Conservation (phyloP, 2,329 filamentous ascomycete species). For the Arthrinium phaeospermum region DNA sequence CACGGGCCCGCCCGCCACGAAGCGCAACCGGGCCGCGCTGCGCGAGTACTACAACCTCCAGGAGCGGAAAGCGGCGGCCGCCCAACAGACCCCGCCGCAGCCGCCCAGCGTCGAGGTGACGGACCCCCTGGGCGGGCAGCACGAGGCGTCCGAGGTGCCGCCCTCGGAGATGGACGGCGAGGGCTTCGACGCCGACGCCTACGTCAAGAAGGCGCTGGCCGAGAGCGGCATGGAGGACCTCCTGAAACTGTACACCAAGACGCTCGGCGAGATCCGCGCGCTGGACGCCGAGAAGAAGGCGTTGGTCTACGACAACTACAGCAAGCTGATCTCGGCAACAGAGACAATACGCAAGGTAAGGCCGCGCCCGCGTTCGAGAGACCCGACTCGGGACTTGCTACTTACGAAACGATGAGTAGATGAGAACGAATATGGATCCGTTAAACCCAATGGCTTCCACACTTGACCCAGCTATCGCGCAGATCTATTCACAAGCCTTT, state of each 20-base stretch:
- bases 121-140: conserved; percentile 40
- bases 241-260: conserved; percentile 70
- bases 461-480: conserved; percentile 73
- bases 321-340: conserved; percentile 93
- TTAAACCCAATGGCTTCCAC: conserved; percentile 76
- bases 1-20: conserved; percentile 35
- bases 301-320: conserved; percentile 97
- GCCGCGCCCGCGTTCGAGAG: conserved; percentile 21
- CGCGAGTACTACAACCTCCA: conserved; percentile 95
- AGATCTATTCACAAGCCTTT: conserved; percentile 70
- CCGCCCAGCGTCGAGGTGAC: conserved; percentile 51
- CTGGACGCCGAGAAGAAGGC: conserved; percentile 97
- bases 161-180: conserved; percentile 75
- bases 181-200: conserved; percentile 75
- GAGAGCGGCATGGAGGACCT: conserved; percentile 71
- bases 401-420: conserved; percentile 47
- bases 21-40: conserved; percentile 81
- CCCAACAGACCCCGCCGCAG: conserved; percentile 32
- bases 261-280: conserved; percentile 82
- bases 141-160: conserved; percentile 61
- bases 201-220: conserved; percentile 66
- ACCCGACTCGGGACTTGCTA: background rate
- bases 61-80: conserved; percentile 44
- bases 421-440: conserved; percentile 83
- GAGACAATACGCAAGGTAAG: conserved; percentile 84